Evolutionary conservation across 805 yeast species (phyloP).

Genomic region (Pichia sporocuriosa): DNA sequence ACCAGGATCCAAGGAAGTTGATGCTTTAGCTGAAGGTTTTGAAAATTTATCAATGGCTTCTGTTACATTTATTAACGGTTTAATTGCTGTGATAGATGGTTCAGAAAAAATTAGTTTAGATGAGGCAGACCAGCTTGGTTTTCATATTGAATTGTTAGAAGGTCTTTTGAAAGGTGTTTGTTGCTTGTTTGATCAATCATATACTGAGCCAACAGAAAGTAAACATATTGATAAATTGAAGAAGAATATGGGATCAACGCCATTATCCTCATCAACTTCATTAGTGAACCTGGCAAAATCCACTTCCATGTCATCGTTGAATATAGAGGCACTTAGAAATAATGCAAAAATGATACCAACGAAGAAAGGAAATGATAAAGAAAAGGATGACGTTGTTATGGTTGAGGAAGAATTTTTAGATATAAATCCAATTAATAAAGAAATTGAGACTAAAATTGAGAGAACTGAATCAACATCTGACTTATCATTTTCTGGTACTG

Average conservation of each 20-base stretch:
- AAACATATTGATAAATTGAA: constrained; percentile 7
- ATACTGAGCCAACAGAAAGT: constrained; percentile 10
- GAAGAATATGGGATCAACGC: constrained; percentile 1
- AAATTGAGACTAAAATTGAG: constrained; percentile 14
- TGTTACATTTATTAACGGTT: constrained; percentile 45
- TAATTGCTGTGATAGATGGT: constrained; percentile 46
- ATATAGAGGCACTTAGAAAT: constrained; percentile 6
- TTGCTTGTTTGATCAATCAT: constrained; percentile 66
- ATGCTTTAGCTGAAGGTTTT: constrained; percentile 55
- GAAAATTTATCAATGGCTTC: constrained; percentile 40
- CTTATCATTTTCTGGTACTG: constrained; percentile 19
- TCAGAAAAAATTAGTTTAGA: constrained; percentile 20
- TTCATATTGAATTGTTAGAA: constrained; percentile 22
- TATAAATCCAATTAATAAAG: constrained; percentile 17
- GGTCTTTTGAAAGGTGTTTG: constrained; percentile 57
- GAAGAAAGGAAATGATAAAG: neutral
- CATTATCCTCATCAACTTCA: constrained; percentile 21
- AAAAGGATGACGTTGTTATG: constrained; percentile 1
- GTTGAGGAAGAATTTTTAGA: constrained; percentile 8
- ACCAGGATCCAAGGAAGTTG: constrained; percentile 52
- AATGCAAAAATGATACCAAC: neutral
- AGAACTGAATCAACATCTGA: constrained; percentile 11
- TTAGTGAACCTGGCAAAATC: constrained; percentile 10
- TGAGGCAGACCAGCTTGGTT: constrained; percentile 20
- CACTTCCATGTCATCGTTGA: constrained; percentile 1